Conservation (phyloP, 495 filamentous ascomycete species). For the Saxophila tyrrhenica region DNA sequence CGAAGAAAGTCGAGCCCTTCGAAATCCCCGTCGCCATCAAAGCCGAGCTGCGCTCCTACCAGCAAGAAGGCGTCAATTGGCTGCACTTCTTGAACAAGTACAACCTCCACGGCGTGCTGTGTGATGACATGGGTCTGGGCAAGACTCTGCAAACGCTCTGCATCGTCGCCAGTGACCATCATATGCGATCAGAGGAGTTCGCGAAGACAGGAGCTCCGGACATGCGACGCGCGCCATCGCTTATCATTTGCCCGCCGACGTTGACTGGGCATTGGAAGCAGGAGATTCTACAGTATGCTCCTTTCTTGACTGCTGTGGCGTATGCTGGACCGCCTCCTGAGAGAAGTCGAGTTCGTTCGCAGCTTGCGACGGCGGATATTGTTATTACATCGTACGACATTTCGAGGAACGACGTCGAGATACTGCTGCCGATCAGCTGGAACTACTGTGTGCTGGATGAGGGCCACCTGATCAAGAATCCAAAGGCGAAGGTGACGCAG, state of each 20-base stretch:
- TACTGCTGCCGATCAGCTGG: conserved; percentile 76
- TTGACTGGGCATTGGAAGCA: conserved; percentile 99
- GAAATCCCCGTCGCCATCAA: conserved; percentile 92
- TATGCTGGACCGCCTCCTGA: conserved; percentile 84
- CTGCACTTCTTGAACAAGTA: conserved; percentile 96
- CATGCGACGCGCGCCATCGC: conserved; percentile 66
- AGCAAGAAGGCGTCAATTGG: conserved; percentile 99
- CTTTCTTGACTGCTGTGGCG: conserved; percentile 76
- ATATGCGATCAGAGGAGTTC: conserved; percentile 82
- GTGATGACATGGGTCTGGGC: conserved; percentile 97
- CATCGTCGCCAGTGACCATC: conserved; percentile 95
- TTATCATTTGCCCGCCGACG: conserved; percentile 92
- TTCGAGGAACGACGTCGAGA: conserved; percentile 81
- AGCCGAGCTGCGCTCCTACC: conserved; percentile 86
- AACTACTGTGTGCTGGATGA: conserved; percentile 97
- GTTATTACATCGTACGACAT: conserved; percentile 98
- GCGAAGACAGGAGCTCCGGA: conserved; percentile 66
- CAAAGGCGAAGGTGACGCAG: conserved; percentile 80
- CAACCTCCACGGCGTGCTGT: conserved; percentile 94
- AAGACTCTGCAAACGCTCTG: conserved; percentile 96
- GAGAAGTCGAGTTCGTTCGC: conserved; percentile 53
- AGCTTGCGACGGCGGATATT: conserved; percentile 67
- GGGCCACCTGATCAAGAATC: conserved; percentile 97
- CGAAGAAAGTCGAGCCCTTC: conserved; percentile 90
- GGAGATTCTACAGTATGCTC: conserved; percentile 87